phyloP scores from a whole-genome alignment of 768 basidiomycete species.

The Pisolithus albus region DNA sequence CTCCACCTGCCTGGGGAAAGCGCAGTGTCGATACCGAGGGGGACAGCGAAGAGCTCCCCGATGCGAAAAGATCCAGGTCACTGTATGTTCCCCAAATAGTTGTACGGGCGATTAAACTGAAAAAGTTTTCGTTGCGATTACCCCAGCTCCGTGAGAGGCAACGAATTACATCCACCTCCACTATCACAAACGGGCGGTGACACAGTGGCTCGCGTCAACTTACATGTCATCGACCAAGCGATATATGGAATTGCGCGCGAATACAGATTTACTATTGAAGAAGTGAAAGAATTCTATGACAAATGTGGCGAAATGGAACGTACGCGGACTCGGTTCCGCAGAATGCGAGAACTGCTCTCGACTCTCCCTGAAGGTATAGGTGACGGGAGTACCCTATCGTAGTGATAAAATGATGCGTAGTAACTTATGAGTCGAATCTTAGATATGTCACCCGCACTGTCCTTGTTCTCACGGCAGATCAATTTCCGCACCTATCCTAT shows the following conservation, averaged over 20 bases:
- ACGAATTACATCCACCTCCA: slow-evolving; percentile 3
- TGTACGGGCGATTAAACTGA: neutral
- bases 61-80: slow-evolving; percentile 38
- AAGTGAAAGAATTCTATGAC: slow-evolving; percentile 75
- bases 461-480: slow-evolving; percentile 33
- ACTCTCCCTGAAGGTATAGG: slow-evolving; percentile 19
- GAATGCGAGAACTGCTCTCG: slow-evolving; percentile 49
- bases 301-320: slow-evolving; percentile 63
- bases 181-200: slow-evolving; percentile 7
- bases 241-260: slow-evolving; percentile 62
- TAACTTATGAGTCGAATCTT: neutral
- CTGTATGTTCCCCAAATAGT: slow-evolving; percentile 28
- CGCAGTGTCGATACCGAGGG: slow-evolving; percentile 39
- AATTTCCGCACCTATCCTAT: slow-evolving; percentile 60
- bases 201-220: slow-evolving; percentile 4
- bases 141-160: slow-evolving; percentile 1
- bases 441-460: neutral
- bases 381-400: slow-evolving; percentile 5
- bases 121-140: neutral
- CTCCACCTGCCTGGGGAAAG: slow-evolving; percentile 68
- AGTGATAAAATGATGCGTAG: neutral
- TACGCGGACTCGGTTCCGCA: slow-evolving; percentile 58
- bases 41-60: slow-evolving; percentile 16
- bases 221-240: slow-evolving; percentile 63
- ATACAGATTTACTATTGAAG: slow-evolving; percentile 64